Base-by-base conservation (phyloP, 768 basidiomycete genomes). In the Lactifluus hygrophoroides region DNA sequence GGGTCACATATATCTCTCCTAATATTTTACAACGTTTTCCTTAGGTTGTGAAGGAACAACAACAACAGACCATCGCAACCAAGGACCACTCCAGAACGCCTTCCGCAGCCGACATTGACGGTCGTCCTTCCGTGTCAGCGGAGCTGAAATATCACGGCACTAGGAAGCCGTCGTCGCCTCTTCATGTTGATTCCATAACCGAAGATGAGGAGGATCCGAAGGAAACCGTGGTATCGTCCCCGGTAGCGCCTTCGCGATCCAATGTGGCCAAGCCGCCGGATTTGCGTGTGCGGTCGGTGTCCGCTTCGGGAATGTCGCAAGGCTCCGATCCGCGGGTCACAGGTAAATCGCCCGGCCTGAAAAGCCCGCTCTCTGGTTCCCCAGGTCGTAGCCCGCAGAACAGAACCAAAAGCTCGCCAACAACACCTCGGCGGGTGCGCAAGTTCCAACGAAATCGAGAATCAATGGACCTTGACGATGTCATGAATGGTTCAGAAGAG, bases 391-490 rank as follows among this genome's bases (percentile, higher is more conserved):
- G 48, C 40, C 28, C 47, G 17, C 32, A 37, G 51, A 8, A 38
- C 40, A 34, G 37, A 10, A 28, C 35, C n/a, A 63, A 56, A 23
- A 52, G 37, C 51, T 27, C 50, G 25, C 25, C 60, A n/a, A 63
- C 65, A 19, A 74, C 75, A 58, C 81, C 82, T 9, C 69, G 71
- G 58, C 77, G 80, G 19, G 82, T 76, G 6, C 78, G 81, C 34
- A 79, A 73, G 62, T 66, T 79, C 40, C 80, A 76, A 57, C 76
- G 73, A 40, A 81, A 83, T 62, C 74, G 80, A 35, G 89, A 88
- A 67, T 86, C 86, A 2, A 63, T 89, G 60, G 84, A 90, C 68
- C 66, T 90, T 61, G 88, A 91, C 66, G 86, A 88, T 57, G 68
- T 89, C 23, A 83, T 88, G 84, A 80, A 75, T 40, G 82, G 77